A percentile compares a stretch with the other conserved stretches of the same genome.
Conservation (phyloP, 192 early-diverging fungal species). For the Backusella australiensis region DNA sequence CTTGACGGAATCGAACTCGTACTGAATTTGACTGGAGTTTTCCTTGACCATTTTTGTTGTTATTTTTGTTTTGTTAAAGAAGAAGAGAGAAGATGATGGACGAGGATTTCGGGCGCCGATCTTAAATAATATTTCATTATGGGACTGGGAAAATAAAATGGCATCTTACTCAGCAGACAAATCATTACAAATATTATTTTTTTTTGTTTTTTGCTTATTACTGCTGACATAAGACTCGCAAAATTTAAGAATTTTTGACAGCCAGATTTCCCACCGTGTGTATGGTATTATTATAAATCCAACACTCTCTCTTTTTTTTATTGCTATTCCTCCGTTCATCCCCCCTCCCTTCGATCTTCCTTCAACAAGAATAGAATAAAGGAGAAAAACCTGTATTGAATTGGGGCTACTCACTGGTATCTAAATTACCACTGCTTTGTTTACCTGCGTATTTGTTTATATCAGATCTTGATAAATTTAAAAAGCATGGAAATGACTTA, state of each 20-base stretch:
- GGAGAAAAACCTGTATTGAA: not conserved
- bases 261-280: not conserved
- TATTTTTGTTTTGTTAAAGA: not conserved
- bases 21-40: not conserved
- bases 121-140: not conserved
- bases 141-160: not conserved
- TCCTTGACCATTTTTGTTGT: not conserved
- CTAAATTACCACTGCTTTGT: too few relatives aligned
- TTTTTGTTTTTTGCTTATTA: not conserved
- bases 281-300: not conserved
- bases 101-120: not conserved
- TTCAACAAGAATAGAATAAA: not conserved
- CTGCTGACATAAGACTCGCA: not conserved
- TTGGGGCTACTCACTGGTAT: not conserved
- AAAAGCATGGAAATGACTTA: too few relatives aligned
- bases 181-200: not conserved
- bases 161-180: slow-evolving; percentile 3
- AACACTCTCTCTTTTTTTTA: not conserved
- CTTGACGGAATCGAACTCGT: slow-evolving; percentile 34
- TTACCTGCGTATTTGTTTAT: too few relatives aligned
- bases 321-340: too few relatives aligned
- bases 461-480: too few relatives aligned
- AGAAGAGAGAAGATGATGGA: not conserved
- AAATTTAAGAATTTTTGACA: not conserved
- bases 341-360: not conserved